Evolutionary conservation across 176 grass and related monocot species (phyloP).

Genomic region (Chloris gayana): DNA sequence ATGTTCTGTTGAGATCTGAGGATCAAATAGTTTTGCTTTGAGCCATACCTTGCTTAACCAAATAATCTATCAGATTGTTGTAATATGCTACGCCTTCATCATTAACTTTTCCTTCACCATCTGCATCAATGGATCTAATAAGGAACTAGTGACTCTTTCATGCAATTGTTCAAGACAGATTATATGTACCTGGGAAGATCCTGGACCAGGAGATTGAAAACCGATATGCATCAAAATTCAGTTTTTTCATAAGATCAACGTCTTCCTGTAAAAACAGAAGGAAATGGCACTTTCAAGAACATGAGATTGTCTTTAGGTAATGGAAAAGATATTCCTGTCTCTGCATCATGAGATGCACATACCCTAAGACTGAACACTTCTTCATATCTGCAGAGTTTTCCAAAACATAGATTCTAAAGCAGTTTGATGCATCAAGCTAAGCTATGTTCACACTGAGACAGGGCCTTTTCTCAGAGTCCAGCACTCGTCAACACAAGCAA

Average conservation of each 20-base stretch:
- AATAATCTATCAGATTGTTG: conserved; percentile 73
- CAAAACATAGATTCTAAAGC: not conserved
- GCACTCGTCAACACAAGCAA: not conserved
- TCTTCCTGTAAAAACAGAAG: conserved; percentile 50
- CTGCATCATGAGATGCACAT: not conserved
- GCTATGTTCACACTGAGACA: too few relatives aligned
- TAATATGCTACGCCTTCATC: conserved; percentile 67
- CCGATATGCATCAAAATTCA: conserved; percentile 77
- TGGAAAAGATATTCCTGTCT: not conserved
- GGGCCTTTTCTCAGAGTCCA: not conserved
- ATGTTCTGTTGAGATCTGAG: not conserved
- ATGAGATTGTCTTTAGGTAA: not conserved
- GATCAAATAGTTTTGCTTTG: not conserved
- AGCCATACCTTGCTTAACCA: conserved; percentile 65
- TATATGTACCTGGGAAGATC: conserved; percentile 57
- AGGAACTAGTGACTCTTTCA: not conserved
- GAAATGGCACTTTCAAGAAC: not conserved
- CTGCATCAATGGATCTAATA: conserved; percentile 39
- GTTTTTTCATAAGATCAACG: conserved; percentile 63
- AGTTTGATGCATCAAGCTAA: not conserved
- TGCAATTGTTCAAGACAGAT: not conserved
- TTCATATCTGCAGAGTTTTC: not conserved
- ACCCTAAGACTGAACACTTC: not conserved
- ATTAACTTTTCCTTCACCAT: conserved; percentile 69
- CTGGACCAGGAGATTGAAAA: conserved; percentile 90